Evolutionary conservation across 2,329 filamentous ascomycete species (phyloP).

Genomic region (Rosellinia necatrix): DNA sequence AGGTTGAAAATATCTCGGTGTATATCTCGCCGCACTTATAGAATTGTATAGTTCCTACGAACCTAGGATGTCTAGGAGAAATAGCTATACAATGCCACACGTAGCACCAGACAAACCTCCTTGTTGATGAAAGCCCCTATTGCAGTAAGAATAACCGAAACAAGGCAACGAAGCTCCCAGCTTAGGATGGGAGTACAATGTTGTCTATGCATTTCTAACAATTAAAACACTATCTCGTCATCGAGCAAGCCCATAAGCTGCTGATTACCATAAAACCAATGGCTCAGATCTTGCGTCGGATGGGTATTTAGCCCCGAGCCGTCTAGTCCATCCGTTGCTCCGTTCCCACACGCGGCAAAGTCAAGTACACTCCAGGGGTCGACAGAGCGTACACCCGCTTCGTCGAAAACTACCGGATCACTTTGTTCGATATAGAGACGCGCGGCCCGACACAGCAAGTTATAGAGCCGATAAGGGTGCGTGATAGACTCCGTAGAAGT

Average conservation of each 20-base stretch:
- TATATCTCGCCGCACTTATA: no score
- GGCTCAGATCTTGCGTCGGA: constrained; percentile 20
- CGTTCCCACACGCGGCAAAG: constrained; percentile 21
- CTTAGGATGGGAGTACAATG: not conserved
- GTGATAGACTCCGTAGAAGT: constrained; percentile 29
- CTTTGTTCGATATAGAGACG: constrained; percentile 35
- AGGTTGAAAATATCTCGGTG: no score
- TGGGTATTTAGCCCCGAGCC: not conserved
- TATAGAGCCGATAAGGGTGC: constrained; percentile 43
- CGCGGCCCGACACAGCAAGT: constrained; percentile 42
- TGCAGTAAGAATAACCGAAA: not conserved
- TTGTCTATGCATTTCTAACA: not conserved
- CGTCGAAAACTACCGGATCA: not conserved
- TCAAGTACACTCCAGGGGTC: constrained; percentile 21
- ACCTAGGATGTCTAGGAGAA: no score
- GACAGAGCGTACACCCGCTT: not conserved
- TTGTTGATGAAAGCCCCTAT: no score
- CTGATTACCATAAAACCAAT: constrained; percentile 37
- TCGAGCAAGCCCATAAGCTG: constrained; percentile 35
- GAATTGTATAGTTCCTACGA: no score
- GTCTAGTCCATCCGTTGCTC: not conserved
- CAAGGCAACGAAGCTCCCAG: not conserved
- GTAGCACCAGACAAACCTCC: no score
- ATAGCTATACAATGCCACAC: no score
- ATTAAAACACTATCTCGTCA: constrained; percentile 28